Percentiles rank a stretch among this genome's conserved stretches.
Evolutionary conservation across 441 rosid species (phyloP).

Genomic region (Eutrema salsugineum): DNA sequence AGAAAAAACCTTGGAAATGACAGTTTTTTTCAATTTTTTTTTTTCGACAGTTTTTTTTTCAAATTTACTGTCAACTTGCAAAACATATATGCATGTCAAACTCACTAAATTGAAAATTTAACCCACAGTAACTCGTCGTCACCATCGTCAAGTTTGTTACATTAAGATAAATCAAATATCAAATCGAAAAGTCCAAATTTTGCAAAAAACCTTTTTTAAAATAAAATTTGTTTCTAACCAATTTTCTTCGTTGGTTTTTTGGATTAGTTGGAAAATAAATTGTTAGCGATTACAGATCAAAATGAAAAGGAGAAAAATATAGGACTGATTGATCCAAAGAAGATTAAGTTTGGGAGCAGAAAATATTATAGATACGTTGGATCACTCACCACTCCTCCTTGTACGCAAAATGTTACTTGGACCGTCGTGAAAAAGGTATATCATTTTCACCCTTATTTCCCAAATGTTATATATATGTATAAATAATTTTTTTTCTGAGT

Average conservation of each 20-base stretch:
- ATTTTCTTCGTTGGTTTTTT: not conserved
- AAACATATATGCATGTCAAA: too few species aligned
- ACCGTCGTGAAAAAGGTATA: slow-evolving; percentile 57
- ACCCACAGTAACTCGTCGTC: too few species aligned
- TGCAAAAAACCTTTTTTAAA: not conserved
- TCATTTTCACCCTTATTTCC: not conserved
- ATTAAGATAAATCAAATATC: too few species aligned
- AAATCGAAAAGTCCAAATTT: too few species aligned
- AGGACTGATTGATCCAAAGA: slow-evolving; percentile 53
- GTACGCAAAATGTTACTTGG: slow-evolving; percentile 78
- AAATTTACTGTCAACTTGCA: too few species aligned
- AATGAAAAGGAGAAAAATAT: slow-evolving; percentile 25
- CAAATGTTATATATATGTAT: not conserved
- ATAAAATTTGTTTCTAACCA: not conserved
- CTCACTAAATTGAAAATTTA: too few species aligned
- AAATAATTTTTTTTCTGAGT: too few species aligned
- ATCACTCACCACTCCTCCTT: slow-evolving; percentile 85
- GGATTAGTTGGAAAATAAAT: slow-evolving; percentile 43
- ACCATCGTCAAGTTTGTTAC: too few species aligned
- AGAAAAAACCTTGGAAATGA: too few species aligned
- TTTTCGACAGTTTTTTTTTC: too few species aligned
- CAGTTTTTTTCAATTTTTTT: too few species aligned
- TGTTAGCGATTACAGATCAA: slow-evolving; percentile 32
- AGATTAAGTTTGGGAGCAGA: slow-evolving; percentile 48
- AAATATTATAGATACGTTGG: slow-evolving; percentile 72